These are phyloP conservation scores for Begonia masoniana DNA, from an alignment of 306 rosid genomes.

Conservation along the genomic window DNA sequence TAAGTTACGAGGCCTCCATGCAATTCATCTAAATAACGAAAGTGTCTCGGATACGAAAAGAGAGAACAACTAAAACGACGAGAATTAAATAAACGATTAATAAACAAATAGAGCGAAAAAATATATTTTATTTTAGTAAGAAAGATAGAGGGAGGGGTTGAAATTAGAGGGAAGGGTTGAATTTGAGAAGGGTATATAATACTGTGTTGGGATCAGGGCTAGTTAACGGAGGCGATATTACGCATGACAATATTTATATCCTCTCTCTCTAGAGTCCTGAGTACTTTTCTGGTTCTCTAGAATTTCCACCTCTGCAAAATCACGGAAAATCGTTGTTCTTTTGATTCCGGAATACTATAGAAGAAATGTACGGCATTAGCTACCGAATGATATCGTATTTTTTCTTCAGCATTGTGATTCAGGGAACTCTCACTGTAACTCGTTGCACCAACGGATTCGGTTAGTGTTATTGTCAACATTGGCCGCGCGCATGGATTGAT, in stretches of 20 bases:
- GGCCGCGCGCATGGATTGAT: conserved; percentile 29
- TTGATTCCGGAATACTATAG: conserved; percentile 13
- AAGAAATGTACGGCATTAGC: conserved; percentile 18
- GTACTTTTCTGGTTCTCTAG: conserved; percentile 34
- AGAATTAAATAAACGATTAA: too few species aligned
- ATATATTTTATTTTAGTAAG: too few species aligned
- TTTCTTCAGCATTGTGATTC: conserved; percentile 20
- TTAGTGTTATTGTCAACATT: conserved; percentile 23
- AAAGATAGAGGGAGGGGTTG: too few species aligned
- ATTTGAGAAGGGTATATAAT: too few species aligned
- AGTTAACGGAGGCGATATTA: too few species aligned
- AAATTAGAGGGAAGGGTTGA: too few species aligned
- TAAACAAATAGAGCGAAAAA: too few species aligned
- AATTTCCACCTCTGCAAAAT: conserved; percentile 32
- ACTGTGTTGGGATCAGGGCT: too few species aligned
- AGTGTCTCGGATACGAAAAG: too few species aligned
- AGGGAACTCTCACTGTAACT: conserved; percentile 19
- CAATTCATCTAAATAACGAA: too few species aligned
- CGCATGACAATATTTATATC: neutral
- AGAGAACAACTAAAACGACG: too few species aligned
- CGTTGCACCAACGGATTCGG: conserved; percentile 27
- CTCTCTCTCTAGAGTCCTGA: conserved; percentile 12
- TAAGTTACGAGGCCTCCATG: too few species aligned
- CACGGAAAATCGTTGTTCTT: conserved; percentile 11
- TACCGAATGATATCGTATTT: conserved; percentile 26